Base-by-base conservation (phyloP, 768 basidiomycete genomes). In the Mycena epipterygia region DNA sequence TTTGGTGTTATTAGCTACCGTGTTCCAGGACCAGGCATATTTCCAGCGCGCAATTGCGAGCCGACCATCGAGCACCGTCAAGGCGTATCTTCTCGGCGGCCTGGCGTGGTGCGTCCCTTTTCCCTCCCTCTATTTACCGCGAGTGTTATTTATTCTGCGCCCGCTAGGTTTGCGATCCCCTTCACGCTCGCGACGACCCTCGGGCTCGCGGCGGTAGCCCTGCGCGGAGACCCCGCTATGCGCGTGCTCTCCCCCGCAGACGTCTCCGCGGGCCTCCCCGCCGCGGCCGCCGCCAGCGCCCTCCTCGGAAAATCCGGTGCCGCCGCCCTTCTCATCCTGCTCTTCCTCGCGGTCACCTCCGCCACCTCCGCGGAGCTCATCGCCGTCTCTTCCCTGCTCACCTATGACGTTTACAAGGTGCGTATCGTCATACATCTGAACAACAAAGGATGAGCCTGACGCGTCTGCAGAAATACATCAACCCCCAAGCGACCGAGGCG, bases 21-120 rank as follows among this genome's bases (percentile, higher is more conserved):
- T 87, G 7, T 88, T 87, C 76, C 84, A 87, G 70, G 87, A 88
- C 73, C 91, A 94, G 76, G 92, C 94, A 0, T 98, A 97, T 80
- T 97, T 94, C 91, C 95, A 96, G 77, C 88, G 95, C 16, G 96
- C 96, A 1, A 95, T 98, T 76, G 96, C 97, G 2, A 93, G 91
- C 68, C 84, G 91, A 19, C 95, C 95, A 0, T 91, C 89, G 1
- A 91, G 88, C n/a, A 93, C 93, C 16, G 95, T 97, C 67, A 96
- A 96, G 79, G 96, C 94, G 0, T 98, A 95, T 82, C 84, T 97
- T 5, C 85, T 96, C 11, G 97, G 96, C 49, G 96, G 96, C 4
- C 78, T 96, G 11, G 93, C 95, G 2, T 98, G 97, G 96, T 90
- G 68, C 42, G 83, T 79, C 2, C 35, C 42, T 35, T 8, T n/a